These are phyloP conservation scores for Puccinia polysora DNA, from an alignment of 1,284 basidiomycete genomes.

Conservation along the genomic window DNA sequence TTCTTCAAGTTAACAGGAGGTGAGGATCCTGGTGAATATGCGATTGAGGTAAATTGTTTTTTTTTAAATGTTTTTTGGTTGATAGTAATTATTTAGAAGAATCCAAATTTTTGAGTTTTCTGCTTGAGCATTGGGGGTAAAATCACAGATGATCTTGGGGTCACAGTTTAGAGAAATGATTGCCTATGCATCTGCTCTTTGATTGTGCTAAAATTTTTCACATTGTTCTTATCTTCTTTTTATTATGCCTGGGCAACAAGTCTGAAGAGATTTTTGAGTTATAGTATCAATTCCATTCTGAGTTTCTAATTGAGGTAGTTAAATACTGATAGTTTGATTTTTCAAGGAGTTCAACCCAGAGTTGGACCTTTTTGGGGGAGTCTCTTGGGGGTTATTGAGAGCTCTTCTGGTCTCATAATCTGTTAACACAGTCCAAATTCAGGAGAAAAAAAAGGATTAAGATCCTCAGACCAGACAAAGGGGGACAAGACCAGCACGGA, in stretches of 20 bases:
- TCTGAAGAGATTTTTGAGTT: background rate
- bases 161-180: slow-evolving; percentile 7
- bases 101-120: background rate
- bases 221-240: background rate
- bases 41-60: slow-evolving; percentile 1
- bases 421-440: background rate
- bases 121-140: background rate
- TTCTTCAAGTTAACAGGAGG: background rate
- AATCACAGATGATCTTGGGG: background rate
- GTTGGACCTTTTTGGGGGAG: background rate
- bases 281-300: background rate
- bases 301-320: slow-evolving; percentile 11
- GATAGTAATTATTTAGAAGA: slow-evolving; percentile 4
- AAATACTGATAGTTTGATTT: background rate
- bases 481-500: too few relatives aligned
- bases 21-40: background rate
- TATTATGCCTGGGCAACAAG: background rate
- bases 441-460: too few relatives aligned
- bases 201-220: background rate
- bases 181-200: background rate
- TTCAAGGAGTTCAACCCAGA: background rate
- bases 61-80: slow-evolving; percentile 13
- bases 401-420: background rate
- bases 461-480: too few relatives aligned
- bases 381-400: background rate